Conservation (phyloP, 371 early-diverging fungal genomes). For the Lichtheimia ramosa region DNA sequence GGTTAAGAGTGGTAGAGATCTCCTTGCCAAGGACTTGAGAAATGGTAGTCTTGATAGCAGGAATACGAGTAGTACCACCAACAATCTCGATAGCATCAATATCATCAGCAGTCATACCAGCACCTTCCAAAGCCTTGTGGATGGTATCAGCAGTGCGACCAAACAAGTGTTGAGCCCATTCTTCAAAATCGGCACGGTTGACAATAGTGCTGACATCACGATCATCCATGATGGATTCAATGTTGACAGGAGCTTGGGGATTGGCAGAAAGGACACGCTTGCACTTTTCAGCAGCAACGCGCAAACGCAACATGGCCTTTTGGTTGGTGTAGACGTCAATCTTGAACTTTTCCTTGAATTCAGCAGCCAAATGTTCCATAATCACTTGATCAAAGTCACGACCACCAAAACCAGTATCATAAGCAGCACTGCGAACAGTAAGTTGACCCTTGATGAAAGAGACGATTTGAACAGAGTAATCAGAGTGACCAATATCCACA, state of each 20-base stretch:
- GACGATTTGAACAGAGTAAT: constrained; percentile 87
- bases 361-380: constrained; percentile 79
- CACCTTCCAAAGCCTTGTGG: constrained; percentile 74
- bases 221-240: constrained; percentile 95
- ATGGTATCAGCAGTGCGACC: constrained; percentile 75
- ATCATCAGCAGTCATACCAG: constrained; percentile 77
- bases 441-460: constrained; percentile 94
- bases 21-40: constrained; percentile 83
- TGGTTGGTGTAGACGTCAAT: constrained; percentile 87
- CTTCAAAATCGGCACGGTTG: constrained; percentile 84
- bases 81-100: constrained; percentile 92
- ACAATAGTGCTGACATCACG: constrained; percentile 86
- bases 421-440: constrained; percentile 87
- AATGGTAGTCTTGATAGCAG: constrained; percentile 88
- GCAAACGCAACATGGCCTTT: constrained; percentile 91
- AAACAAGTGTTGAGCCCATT: constrained; percentile 74
- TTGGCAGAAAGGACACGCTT: constrained; percentile 97
- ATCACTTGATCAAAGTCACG: constrained; percentile 93
- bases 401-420: constrained; percentile 92
- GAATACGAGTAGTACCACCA: constrained; percentile 95
- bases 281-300: constrained; percentile 90
- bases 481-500: constrained; percentile 94
- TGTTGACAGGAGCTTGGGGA: constrained; percentile 85
- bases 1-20: constrained; percentile 92
- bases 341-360: constrained; percentile 94